A percentile compares a stretch with the other conserved stretches of the same genome.
phyloP scores from a whole-genome alignment of 1,284 basidiomycete species.

The Wallemia mellicola region DNA sequence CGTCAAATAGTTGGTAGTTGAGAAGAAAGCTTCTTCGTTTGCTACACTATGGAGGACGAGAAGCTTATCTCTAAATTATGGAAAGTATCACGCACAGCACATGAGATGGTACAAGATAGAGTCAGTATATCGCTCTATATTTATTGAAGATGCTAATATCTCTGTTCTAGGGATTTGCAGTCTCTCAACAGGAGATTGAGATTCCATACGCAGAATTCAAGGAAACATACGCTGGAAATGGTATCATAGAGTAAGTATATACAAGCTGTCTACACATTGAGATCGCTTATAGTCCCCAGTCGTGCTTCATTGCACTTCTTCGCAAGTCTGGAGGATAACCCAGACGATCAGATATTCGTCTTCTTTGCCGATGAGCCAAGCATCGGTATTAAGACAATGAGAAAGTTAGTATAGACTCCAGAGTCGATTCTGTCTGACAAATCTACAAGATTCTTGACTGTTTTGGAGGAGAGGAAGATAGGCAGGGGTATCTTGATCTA shows the following conservation, averaged over 20 bases:
- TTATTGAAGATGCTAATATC: neutral
- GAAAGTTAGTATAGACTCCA: no score
- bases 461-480: conserved; percentile 68
- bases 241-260: conserved; percentile 13
- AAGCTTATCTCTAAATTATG: conserved; percentile 36
- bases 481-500: conserved; percentile 81
- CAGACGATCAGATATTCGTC: conserved; percentile 58
- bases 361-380: conserved; percentile 79
- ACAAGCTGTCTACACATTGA: conserved; percentile 6
- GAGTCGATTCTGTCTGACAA: conserved; percentile 13
- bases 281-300: conserved; percentile 19
- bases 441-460: conserved; percentile 36
- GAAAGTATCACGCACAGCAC: conserved; percentile 86
- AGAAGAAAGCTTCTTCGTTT: neutral
- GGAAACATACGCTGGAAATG: conserved; percentile 23
- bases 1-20: no score
- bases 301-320: conserved; percentile 66
- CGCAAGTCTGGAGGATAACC: conserved; percentile 36
- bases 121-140: conserved; percentile 20
- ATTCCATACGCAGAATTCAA: conserved; percentile 53
- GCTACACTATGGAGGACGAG: conserved; percentile 12
- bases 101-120: conserved; percentile 81
- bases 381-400: conserved; percentile 81
- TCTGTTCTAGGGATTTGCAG: conserved; percentile 40
- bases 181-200: conserved; percentile 65